These are phyloP conservation scores for Cercospora citrullina DNA, from an alignment of 2,329 filamentous ascomycete genomes.

Conservation along the genomic window DNA sequence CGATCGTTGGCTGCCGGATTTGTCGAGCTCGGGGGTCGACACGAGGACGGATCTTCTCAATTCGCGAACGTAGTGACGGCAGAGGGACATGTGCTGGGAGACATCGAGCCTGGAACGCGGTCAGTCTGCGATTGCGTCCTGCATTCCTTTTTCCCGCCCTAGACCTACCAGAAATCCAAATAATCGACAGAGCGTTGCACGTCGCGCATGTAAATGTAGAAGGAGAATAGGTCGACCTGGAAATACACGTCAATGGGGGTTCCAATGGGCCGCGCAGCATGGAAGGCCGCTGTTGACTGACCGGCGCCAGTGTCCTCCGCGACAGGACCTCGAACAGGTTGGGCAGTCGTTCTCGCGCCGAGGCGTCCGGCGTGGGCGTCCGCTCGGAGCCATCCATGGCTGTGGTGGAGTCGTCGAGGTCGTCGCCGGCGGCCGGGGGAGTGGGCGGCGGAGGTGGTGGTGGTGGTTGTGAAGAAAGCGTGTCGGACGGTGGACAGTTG, in stretches of 20 bases:
- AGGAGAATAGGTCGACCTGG: constrained; percentile 87
- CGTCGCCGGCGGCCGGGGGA: neutral
- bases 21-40: constrained; percentile 87
- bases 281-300: constrained; percentile 10
- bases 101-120: constrained; percentile 80
- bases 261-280: neutral
- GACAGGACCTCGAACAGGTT: constrained; percentile 95
- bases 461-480: neutral
- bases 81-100: constrained; percentile 96
- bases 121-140: neutral
- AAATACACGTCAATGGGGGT: constrained; percentile 8
- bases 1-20: constrained; percentile 74
- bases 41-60: constrained; percentile 89
- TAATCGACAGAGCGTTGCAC: constrained; percentile 98
- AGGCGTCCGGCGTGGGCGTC: constrained; percentile 35
- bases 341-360: constrained; percentile 75
- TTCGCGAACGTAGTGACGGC: constrained; percentile 94
- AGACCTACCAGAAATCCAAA: constrained; percentile 87
- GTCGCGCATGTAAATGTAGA: constrained; percentile 99
- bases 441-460: neutral
- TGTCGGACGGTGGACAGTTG: neutral
- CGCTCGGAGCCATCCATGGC: constrained; percentile 32
- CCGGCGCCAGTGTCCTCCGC: constrained; percentile 83
- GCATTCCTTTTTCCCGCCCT: constrained; percentile 1
- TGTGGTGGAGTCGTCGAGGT: constrained; percentile 11